Percentiles rank a stretch among this genome's conserved stretches.
Conservation (phyloP, 306 rosid species). For the Rubus parviflorus region DNA sequence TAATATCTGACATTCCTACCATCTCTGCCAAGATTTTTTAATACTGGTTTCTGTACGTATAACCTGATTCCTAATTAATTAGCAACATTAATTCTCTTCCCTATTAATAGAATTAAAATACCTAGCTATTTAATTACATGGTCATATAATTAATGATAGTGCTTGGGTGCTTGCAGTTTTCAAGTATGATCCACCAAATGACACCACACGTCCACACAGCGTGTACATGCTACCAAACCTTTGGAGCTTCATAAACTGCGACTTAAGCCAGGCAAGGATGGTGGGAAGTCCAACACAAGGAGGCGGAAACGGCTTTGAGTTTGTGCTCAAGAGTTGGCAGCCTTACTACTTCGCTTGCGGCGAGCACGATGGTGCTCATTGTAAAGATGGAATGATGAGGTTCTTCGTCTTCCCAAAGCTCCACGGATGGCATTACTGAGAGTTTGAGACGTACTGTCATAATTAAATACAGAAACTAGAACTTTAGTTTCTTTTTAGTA, state of each 20-base stretch:
- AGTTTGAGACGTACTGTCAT: background rate
- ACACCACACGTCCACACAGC: slow-evolving; percentile 46
- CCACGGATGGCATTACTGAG: slow-evolving; percentile 38
- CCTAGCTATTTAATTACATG: too few species aligned
- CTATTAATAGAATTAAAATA: too few species aligned
- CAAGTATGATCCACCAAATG: slow-evolving; percentile 64
- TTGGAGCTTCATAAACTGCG: slow-evolving; percentile 52
- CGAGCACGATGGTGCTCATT: slow-evolving; percentile 55
- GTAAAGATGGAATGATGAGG: slow-evolving; percentile 67
- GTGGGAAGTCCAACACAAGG: slow-evolving; percentile 50
- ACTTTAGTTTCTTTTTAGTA: too few species aligned
- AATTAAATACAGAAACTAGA: too few species aligned
- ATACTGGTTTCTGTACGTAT: too few species aligned
- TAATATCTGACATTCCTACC: too few species aligned
- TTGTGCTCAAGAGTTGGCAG: slow-evolving; percentile 45
- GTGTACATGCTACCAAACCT: slow-evolving; percentile 53
- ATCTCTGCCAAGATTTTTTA: too few species aligned
- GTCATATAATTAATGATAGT: background rate
- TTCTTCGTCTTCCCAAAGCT: slow-evolving; percentile 50
- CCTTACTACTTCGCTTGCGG: slow-evolving; percentile 69
- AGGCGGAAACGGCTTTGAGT: slow-evolving; percentile 52
- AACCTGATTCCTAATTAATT: too few species aligned
- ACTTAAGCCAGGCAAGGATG: slow-evolving; percentile 42
- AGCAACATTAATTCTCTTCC: too few species aligned
- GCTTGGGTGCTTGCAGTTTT: slow-evolving; percentile 46